These are phyloP conservation scores for Fusarium sp. DNA, from an alignment of 2,329 filamentous ascomycete genomes.

Conservation along the genomic window DNA sequence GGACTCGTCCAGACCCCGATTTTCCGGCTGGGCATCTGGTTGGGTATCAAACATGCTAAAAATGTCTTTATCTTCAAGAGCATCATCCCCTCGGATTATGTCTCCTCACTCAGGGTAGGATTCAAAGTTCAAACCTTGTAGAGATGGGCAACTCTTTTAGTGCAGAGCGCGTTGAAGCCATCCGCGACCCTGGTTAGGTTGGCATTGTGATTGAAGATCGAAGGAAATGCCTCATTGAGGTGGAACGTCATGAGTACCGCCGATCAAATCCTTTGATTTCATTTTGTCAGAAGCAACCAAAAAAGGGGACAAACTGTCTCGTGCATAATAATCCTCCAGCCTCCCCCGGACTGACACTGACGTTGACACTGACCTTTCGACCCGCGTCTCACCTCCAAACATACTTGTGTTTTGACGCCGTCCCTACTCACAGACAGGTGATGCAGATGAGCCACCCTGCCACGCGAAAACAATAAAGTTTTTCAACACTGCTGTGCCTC, in stretches of 20 bases:
- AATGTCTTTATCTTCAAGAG: conserved; percentile 3
- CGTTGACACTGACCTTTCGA: conserved; percentile 14
- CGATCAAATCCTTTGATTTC: conserved; percentile 43
- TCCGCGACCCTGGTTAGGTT: conserved; percentile 25
- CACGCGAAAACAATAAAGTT: conserved; percentile 11
- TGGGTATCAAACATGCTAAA: conserved; percentile 8
- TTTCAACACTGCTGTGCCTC: conserved; percentile 14
- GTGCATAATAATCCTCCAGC: conserved; percentile 12
- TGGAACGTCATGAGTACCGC: conserved; percentile 27
- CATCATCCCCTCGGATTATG: conserved; percentile 5
- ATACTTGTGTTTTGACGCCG: conserved; percentile 16
- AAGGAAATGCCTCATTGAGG: conserved; percentile 38
- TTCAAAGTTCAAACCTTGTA: conserved; percentile 24
- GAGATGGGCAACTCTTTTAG: conserved; percentile 25
- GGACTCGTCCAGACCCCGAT: conserved; percentile 10
- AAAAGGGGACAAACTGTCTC: conserved; percentile 2
- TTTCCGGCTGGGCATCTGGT: conserved; percentile 21
- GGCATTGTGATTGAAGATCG: conserved; percentile 29
- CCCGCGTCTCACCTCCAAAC: conserved; percentile 38
- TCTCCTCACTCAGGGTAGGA: conserved; percentile 14
- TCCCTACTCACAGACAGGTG: conserved; percentile 22
- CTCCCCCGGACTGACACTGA: conserved; percentile 10
- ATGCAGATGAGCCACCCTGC: conserved; percentile 17
- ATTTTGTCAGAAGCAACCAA: neutral
- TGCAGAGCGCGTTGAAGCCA: conserved; percentile 14